Percentiles rank a stretch among this genome's conserved stretches.
These are phyloP conservation scores for Pestalotiopsis sp. DNA, from an alignment of 2,329 filamentous ascomycete genomes.

Conservation along the genomic window DNA sequence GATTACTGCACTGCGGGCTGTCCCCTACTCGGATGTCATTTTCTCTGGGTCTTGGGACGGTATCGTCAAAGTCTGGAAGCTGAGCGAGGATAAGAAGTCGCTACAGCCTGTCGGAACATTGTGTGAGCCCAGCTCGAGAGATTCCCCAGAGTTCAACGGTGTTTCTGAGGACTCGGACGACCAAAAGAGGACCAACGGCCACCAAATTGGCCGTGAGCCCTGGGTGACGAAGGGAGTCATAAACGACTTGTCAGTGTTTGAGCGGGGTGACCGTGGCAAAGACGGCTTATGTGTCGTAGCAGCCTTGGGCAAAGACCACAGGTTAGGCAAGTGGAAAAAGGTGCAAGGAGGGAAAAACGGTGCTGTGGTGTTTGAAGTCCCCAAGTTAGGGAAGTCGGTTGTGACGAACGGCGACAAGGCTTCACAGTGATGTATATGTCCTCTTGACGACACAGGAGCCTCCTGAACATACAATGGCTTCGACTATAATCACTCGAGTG, in stretches of 20 bases:
- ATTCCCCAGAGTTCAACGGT: conserved; percentile 22
- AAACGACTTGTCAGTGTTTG: conserved; percentile 86
- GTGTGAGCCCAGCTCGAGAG: conserved; percentile 36
- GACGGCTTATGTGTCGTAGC: conserved; percentile 81
- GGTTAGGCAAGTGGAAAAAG: conserved; percentile 79
- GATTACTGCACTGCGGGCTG: conserved; percentile 83
- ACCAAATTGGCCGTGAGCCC: conserved; percentile 12
- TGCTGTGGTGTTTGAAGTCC: conserved; percentile 84
- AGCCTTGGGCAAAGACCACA: conserved; percentile 84
- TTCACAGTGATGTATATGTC: conserved; percentile 17
- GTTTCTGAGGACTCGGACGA: conserved; percentile 24
- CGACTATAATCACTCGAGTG: background rate
- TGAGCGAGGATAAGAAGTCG: conserved; percentile 79
- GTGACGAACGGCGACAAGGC: conserved; percentile 33
- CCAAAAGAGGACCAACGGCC: conserved; percentile 21
- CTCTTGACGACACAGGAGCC: background rate
- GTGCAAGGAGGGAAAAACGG: conserved; percentile 70
- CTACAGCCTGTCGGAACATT: conserved; percentile 73
- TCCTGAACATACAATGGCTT: background rate
- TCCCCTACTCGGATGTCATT: conserved; percentile 89
- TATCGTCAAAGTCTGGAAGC: conserved; percentile 78
- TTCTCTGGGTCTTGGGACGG: conserved; percentile 96
- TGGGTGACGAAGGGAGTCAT: conserved; percentile 69
- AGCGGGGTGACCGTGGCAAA: conserved; percentile 74
- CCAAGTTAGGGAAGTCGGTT: conserved; percentile 39